Evolutionary conservation across 352 stramenopile genomes (phyloP).

Genomic region (Stephanocyclus meneghinianus): DNA sequence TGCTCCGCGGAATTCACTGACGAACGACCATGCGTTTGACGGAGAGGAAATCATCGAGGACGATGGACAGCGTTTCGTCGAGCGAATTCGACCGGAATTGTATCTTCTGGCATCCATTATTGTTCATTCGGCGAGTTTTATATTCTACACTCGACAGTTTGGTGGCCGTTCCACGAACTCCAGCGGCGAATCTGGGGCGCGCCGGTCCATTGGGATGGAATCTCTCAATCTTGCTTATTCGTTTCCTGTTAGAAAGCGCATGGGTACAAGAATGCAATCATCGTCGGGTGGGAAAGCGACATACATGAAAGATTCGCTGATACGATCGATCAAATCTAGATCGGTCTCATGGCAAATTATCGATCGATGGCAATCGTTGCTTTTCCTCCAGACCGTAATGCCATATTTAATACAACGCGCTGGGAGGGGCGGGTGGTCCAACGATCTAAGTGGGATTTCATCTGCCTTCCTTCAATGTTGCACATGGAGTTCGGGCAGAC

Average conservation of each 20-base stretch:
- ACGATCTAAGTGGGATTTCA: slow-evolving; percentile 27
- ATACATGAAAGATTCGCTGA: neutral
- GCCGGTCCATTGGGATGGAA: slow-evolving; percentile 49
- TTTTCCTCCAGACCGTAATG: slow-evolving; percentile 41
- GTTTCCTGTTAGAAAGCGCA: slow-evolving; percentile 4
- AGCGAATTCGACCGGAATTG: slow-evolving; percentile 44
- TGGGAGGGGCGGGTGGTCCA: slow-evolving; percentile 40
- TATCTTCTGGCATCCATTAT: slow-evolving; percentile 42
- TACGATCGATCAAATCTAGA: neutral
- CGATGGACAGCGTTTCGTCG: slow-evolving; percentile 29
- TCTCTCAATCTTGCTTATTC: slow-evolving; percentile 37
- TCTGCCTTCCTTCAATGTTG: slow-evolving; percentile 2
- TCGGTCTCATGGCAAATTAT: slow-evolving; percentile 15
- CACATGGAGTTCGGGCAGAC: neutral
- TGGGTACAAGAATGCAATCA: neutral
- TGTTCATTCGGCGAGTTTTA: slow-evolving; percentile 37
- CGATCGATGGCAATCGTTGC: slow-evolving; percentile 31
- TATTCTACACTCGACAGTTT: slow-evolving; percentile 27
- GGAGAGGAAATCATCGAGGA: slow-evolving; percentile 29
- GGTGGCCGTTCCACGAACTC: neutral
- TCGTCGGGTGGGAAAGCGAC: neutral
- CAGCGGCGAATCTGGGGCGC: slow-evolving; percentile 3
- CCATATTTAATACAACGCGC: slow-evolving; percentile 42
- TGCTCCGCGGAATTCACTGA: neutral
- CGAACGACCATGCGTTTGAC: neutral